Evolutionary conservation across 1,284 basidiomycete species (phyloP).

Genomic region (Takashimella tepidaria): DNA sequence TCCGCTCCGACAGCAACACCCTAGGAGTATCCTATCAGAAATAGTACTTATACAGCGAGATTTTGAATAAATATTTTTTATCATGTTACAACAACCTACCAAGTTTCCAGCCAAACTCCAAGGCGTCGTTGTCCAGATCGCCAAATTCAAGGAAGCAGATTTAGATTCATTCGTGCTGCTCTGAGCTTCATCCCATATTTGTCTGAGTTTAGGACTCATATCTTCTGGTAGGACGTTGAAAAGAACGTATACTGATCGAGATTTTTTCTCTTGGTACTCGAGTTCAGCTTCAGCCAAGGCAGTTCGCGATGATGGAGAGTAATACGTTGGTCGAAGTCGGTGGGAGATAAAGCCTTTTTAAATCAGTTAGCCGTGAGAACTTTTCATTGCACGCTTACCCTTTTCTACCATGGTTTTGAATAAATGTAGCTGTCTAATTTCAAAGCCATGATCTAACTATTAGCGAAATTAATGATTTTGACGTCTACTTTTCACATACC

Average conservation of each 20-base stretch:
- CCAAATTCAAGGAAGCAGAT: conserved; percentile 55
- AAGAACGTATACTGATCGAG: conserved; percentile 79
- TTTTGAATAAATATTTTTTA: too few relatives aligned
- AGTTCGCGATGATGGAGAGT: conserved; percentile 89
- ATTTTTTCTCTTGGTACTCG: conserved; percentile 82
- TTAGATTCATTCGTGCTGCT: conserved; percentile 15
- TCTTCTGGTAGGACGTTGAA: conserved; percentile 56
- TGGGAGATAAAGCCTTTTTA: conserved; percentile 60
- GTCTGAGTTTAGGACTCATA: conserved; percentile 30
- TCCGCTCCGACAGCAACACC: conserved; percentile 77
- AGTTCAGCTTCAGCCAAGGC: conserved; percentile 95
- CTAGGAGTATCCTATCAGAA: too few relatives aligned
- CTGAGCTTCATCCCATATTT: conserved; percentile 14
- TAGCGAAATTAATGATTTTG: too few relatives aligned
- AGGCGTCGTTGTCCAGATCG: conserved; percentile 99
- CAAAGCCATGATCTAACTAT: conserved; percentile 69
- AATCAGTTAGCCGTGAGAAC: not conserved
- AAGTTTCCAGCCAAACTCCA: conserved; percentile 97
- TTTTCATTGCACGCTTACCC: conserved; percentile 50
- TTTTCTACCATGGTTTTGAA: conserved; percentile 85
- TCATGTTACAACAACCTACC: conserved; percentile 57
- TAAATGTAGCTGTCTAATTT: conserved; percentile 79
- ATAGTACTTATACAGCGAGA: too few relatives aligned
- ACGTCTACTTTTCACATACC: conserved; percentile 51
- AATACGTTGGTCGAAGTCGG: conserved; percentile 85